These are phyloP conservation scores for Tuber magnatum DNA, from an alignment of 495 filamentous ascomycete genomes.

Conservation along the genomic window DNA sequence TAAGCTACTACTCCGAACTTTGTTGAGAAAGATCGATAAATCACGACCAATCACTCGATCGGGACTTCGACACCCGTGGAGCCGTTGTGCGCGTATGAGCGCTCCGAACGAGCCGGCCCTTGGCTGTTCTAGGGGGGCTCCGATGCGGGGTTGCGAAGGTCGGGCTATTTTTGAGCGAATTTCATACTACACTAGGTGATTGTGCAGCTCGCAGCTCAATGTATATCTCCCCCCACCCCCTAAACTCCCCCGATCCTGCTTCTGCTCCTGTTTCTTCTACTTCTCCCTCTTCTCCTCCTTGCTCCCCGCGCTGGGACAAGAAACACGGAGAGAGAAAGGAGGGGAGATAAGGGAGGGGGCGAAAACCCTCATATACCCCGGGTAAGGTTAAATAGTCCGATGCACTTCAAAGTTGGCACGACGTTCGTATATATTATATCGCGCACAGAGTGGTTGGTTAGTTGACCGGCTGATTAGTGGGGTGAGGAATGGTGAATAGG, in stretches of 20 bases:
- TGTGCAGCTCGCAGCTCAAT: neutral
- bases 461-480: neutral
- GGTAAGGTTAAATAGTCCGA: neutral
- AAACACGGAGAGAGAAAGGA: neutral
- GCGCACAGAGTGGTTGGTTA: neutral
- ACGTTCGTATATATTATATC: neutral
- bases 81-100: neutral
- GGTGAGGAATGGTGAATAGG: neutral
- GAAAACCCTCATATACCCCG: neutral
- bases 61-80: neutral
- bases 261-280: neutral
- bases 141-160: neutral
- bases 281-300: neutral
- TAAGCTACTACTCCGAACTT: neutral
- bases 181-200: neutral
- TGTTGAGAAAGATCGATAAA: neutral
- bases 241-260: neutral
- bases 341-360: too few relatives aligned
- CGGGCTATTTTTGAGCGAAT: neutral
- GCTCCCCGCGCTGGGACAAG: neutral
- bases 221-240: neutral
- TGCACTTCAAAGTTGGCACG: neutral
- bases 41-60: neutral
- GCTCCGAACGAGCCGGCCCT: neutral
- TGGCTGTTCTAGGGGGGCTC: too few relatives aligned